Evolutionary conservation across 73 alveolate species (phyloP).

Genomic region (Tetrahymena elliotti): DNA sequence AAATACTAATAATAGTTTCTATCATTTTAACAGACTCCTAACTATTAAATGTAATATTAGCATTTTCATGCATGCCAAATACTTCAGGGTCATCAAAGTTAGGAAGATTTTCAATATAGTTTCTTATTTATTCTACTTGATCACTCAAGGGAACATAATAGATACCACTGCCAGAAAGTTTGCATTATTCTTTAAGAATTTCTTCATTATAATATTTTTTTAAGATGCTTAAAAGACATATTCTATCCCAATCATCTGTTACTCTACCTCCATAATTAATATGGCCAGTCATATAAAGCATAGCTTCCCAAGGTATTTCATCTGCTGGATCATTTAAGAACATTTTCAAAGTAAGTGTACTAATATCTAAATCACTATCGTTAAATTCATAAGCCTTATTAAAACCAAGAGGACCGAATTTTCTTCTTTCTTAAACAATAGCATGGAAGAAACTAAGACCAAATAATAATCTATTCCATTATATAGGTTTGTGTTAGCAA

Average conservation of each 20-base stretch:
- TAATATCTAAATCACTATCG: constrained; percentile 85
- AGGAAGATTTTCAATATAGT: constrained; percentile 67
- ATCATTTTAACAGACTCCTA: constrained; percentile 79
- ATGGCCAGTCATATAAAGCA: constrained; percentile 88
- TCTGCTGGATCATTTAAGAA: constrained; percentile 76
- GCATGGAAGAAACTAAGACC: constrained; percentile 96
- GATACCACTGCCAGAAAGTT: constrained; percentile 76
- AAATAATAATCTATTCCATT: constrained; percentile 75
- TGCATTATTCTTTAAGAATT: constrained; percentile 63
- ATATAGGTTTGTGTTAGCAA: constrained; percentile 67
- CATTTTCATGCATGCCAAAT: constrained; percentile 99
- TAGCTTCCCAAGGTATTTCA: constrained; percentile 92
- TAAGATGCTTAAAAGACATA: constrained; percentile 67
- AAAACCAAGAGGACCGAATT: constrained; percentile 95
- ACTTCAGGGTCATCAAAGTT: constrained; percentile 93
- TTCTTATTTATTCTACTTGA: constrained; percentile 25
- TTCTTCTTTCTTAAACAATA: constrained; percentile 90
- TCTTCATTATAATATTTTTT: constrained; percentile 72
- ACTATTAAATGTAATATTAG: constrained; percentile 91
- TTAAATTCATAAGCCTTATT: constrained; percentile 91
- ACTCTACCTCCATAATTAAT: constrained; percentile 96
- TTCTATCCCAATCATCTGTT: constrained; percentile 95
- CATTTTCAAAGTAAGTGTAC: constrained; percentile 68
- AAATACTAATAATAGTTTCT: constrained; percentile 72
- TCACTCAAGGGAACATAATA: constrained; percentile 75